Evolutionary conservation across 176 grass and related monocot species (phyloP), one percentile per base, ranked within the genome.

Genomic region (Oryza officinalis): DNA sequence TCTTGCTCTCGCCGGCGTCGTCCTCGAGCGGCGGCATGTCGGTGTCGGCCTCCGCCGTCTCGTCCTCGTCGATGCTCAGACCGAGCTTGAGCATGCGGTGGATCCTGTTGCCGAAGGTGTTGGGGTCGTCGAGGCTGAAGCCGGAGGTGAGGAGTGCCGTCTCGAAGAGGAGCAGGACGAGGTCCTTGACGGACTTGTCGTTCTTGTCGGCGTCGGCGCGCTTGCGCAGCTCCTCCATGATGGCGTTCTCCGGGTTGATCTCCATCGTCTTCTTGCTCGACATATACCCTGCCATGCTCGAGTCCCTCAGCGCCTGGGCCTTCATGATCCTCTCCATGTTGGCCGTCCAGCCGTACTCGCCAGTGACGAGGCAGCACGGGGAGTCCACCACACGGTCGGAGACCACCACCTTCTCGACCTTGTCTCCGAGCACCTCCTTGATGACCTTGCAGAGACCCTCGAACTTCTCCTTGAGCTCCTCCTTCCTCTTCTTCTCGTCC

Each of bases 311-410:
- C 3, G 96, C 96, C 68, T 98, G 96, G 3, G 96, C 96, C 86
- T 90, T 98, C 96, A 98, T 98, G 81, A 98, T 98, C 52, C 96
- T 96, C 89, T 98, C 96, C 96, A 98, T 98, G 80, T 98, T 98
- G 5, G 96, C 96, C 0, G 96, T 93, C 96, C 96, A 98, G 38
- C 96, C 96, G 8, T 98, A 98, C 86, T 98, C 93, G 0, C 96
- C 96, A 0, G 96, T 98, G 14, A 98, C 96, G 0, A 98, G 91
- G 50, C 96, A 98, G 90, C 96, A 98, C 6, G 96, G 96, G 0
- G 96, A 95, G 82, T 99, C 96, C 0, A 99, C 96, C 0, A 99
- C 93, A 9, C 96, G 96, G 54, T 99, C 96, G 13, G 91, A 94
- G 14, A 99, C 93, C 0, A 99, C 75, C 0, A 99, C 96, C 85